phyloP scores from a whole-genome alignment of 2,329 filamentous ascomycete genomes.

The Phaeosphaeriaceae sp. region DNA sequence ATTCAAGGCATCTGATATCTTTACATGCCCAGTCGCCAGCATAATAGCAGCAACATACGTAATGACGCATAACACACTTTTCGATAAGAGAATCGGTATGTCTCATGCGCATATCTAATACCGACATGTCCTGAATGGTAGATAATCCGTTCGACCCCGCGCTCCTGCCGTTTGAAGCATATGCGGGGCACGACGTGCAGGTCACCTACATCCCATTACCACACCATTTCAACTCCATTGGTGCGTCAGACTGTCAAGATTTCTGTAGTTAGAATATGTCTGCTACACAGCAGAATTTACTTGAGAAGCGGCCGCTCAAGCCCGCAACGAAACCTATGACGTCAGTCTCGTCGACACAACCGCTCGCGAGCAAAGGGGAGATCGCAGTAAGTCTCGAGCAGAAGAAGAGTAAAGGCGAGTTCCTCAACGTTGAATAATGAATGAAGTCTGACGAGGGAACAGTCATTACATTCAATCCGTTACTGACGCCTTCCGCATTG shows the following conservation, averaged over 20 bases:
- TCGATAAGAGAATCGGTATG: neutral
- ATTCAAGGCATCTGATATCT: neutral
- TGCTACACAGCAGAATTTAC: neutral
- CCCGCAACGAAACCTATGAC: conserved; percentile 12
- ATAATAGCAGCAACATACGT: neutral
- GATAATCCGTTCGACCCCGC: conserved; percentile 5
- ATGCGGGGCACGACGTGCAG: conserved; percentile 13
- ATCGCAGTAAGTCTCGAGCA: conserved; percentile 14
- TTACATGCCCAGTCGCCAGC: no score
- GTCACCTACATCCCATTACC: neutral
- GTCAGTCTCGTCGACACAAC: conserved; percentile 12
- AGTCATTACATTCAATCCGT: conserved; percentile 23
- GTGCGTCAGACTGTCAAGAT: neutral
- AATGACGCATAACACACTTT: neutral
- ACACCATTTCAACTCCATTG: neutral
- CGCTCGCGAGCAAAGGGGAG: conserved; percentile 2
- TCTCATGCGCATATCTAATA: neutral
- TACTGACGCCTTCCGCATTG: conserved; percentile 27
- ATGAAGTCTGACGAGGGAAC: neutral
- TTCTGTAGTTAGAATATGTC: neutral
- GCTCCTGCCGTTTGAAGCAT: conserved; percentile 3
- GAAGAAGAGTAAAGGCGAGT: conserved; percentile 12
- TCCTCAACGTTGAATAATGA: neutral
- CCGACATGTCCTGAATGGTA: neutral
- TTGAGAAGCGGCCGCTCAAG: conserved; percentile 15